Base-by-base conservation (phyloP, 371 early-diverging fungal species). In the Mortierella sp. region DNA sequence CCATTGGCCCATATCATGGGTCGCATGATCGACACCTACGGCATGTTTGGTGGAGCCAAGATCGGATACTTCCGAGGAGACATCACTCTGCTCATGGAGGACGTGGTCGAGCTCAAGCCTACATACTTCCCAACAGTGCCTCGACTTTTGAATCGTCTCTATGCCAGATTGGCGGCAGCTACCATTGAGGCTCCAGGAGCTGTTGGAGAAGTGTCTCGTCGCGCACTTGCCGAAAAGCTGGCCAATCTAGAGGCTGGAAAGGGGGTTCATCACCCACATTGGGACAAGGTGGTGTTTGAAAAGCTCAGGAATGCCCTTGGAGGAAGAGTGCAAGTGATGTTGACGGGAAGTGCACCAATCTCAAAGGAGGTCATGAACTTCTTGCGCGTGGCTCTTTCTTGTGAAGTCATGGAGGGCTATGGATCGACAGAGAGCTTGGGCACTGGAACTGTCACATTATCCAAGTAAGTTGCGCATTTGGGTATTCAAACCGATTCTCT, bases 1-100 rank as follows among this genome's bases (percentile, higher is more conserved):
- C 98, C 99, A 1, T 81, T 97, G 48, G 96, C 99, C 5, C 99
- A 98, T 81, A 90, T 94, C 48, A 95, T 94, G 80, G 98, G 96
- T 60, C 90, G 95, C 62, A 67, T 86, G 13, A 55, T 64, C 40
- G 86, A 82, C 25, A 60, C 63, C 14, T 37, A 44, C 4, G 59
- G 80, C 19, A 57, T 87, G 29, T 62, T 72, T 7, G 55, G 44
- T 19, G 93, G 94, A 4, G 86, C 86, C 41, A 81, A 80, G 49
- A 82, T 96, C 48, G 96, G 94, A 9, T 95, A 92, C 68, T 97
- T 78, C 79, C 83, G 92, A n/a, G 98, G 97, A 47, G 91, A 95
- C 80, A 82, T 90, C 37, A 82, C 83, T 51, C 71, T 82, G 14
- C 78, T 99, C 21, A 78, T 95, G 60, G 93, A 95, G 14, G 98